Evolutionary conservation across 345 rosid species (phyloP), one percentile per base, ranked within the genome.

Genomic region (Linum usitatissimum): DNA sequence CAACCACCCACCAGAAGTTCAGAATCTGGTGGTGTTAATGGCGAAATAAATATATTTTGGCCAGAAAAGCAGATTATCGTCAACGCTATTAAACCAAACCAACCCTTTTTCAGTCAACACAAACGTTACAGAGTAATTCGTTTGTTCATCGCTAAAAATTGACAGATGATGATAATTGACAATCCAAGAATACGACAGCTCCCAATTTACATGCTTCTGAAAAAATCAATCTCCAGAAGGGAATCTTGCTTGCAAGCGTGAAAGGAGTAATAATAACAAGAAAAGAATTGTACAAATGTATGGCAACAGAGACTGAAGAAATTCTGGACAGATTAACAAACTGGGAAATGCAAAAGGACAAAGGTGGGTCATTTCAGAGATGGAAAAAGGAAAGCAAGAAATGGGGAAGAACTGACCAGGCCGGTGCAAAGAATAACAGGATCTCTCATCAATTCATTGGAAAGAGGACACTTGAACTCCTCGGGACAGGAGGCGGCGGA

Each of bases 381-480:
- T 54, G 3, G 57, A 54, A n/a, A 5, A 18, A 18, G 17, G 30
- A 10, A 55, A 55, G 21, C 30, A 55, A 18, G 23, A 20, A 18
- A 8, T 53, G 23, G 55, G n/a, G 23, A 40, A 56, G 23, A 40
- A 56, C 81, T 39, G 64, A 93, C 99, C 97, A 76, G 89, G 10
- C 97, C 99, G 21, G 99, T 79, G 55, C 92, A 75, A 73, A 93
- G 70, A 77, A 93, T 77, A 38, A 93, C 96, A 48, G 97, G 99
- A 83, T 93, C 97, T 70, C 80, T 76, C 99, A 90, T 93, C 65
- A 93, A 66, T 55, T 93, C 96, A 9, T 81, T 83, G 18, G 99
- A 93, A 21, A 93, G 75, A 30, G 96, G 96, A 63, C 97, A 93
- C 68, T 77, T 81, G 64, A 84, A 87, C 77, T 84, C 96, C 0